These are phyloP conservation scores for Solanum piurae DNA, from an alignment of 257 asterid species.

Conservation along the genomic window DNA sequence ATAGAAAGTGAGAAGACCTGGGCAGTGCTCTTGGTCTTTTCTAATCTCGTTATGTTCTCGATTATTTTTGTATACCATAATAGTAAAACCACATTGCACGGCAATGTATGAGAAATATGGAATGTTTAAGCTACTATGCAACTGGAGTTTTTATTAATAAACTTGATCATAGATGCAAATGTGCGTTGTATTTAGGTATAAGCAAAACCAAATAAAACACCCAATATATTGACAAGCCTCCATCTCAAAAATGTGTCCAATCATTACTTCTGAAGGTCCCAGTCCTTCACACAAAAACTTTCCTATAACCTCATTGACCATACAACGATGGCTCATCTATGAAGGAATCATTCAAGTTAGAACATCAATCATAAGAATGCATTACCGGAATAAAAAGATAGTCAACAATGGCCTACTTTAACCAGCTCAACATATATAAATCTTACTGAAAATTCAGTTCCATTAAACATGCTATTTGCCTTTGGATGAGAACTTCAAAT, in stretches of 20 bases:
- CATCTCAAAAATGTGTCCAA: constrained; percentile 73
- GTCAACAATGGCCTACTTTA: constrained; percentile 34
- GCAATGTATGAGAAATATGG: neutral
- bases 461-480: constrained; percentile 78
- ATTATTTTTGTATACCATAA: neutral
- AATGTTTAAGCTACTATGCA: neutral
- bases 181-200: neutral
- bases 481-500: constrained; percentile 81
- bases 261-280: constrained; percentile 77
- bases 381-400: neutral
- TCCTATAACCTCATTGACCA: constrained; percentile 62
- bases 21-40: neutral
- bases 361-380: neutral
- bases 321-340: constrained; percentile 87
- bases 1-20: neutral
- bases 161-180: neutral
- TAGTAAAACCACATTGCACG: neutral
- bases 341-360: constrained; percentile 1
- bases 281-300: constrained; percentile 71
- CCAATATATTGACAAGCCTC: constrained; percentile 36
- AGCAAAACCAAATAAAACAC: neutral
- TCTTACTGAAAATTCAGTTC: constrained; percentile 89
- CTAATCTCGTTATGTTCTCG: neutral
- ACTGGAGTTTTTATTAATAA: neutral
- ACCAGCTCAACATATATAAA: constrained; percentile 86